These are phyloP conservation scores for Capsella bursapastoris DNA, from an alignment of 345 rosid genomes.

Conservation along the genomic window DNA sequence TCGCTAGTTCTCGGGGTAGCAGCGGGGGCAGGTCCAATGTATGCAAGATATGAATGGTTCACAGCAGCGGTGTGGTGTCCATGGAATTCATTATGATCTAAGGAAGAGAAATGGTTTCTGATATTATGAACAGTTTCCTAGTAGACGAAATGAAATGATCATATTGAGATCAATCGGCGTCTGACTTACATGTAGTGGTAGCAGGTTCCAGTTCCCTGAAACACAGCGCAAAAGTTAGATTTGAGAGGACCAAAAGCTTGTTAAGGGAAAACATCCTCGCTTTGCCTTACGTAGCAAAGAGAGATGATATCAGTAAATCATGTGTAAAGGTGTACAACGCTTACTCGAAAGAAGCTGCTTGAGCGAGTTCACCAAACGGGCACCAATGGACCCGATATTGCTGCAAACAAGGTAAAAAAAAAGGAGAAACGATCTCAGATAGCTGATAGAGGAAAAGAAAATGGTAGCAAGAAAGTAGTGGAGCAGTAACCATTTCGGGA, in stretches of 20 bases:
- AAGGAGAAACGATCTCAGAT: slow-evolving; percentile 5
- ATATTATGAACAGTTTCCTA: slow-evolving; percentile 24
- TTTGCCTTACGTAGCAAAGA: slow-evolving; percentile 9
- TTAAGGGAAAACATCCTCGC: not conserved
- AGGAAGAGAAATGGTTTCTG: slow-evolving; percentile 20
- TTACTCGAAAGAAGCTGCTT: slow-evolving; percentile 63
- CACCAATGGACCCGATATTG: slow-evolving; percentile 71
- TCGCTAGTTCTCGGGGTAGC: slow-evolving; percentile 52
- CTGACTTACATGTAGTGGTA: slow-evolving; percentile 64
- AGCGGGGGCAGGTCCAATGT: slow-evolving; percentile 54
- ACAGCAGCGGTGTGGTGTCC: slow-evolving; percentile 55
- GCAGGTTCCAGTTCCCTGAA: slow-evolving; percentile 71
- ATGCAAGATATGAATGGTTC: slow-evolving; percentile 64
- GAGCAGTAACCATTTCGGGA: slow-evolving; percentile 62
- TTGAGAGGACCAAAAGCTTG: not conserved
- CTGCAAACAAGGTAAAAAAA: slow-evolving; percentile 40
- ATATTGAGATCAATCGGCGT: slow-evolving; percentile 15
- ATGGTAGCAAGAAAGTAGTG: not conserved
- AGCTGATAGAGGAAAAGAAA: slow-evolving; percentile 22
- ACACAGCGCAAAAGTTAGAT: slow-evolving; percentile 25
- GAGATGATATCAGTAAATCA: slow-evolving; percentile 7
- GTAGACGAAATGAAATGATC: slow-evolving; percentile 31
- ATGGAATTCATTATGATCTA: slow-evolving; percentile 60
- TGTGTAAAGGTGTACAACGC: slow-evolving; percentile 32
- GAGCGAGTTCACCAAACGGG: slow-evolving; percentile 62